Evolutionary conservation across 176 grass and related monocot species (phyloP).

Genomic region (Oryza nivara): DNA sequence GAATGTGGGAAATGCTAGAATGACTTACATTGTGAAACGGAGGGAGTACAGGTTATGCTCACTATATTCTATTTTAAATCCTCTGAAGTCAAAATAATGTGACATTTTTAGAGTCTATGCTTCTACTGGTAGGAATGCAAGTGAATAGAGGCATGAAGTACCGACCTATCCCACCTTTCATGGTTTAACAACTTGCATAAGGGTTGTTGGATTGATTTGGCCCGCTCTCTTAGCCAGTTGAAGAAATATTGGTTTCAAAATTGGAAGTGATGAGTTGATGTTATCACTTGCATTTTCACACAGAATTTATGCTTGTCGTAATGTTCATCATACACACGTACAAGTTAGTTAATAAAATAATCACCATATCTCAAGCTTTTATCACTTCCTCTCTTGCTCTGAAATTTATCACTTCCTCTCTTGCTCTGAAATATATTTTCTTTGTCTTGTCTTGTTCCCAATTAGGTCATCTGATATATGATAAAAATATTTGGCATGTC

Average conservation of each 20-base stretch:
- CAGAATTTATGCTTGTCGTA: not conserved
- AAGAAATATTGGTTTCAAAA: not conserved
- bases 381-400: not conserved
- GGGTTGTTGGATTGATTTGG: not conserved
- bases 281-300: not conserved
- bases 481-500: not conserved
- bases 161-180: not conserved
- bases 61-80: not conserved
- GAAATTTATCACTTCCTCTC: not conserved
- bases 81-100: no score
- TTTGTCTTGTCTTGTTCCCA: constrained; percentile 3
- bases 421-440: not conserved
- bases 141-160: not conserved
- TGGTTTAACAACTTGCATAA: not conserved
- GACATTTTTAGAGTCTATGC: no score
- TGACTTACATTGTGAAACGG: no score
- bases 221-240: not conserved
- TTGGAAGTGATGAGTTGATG: not conserved
- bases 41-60: not conserved
- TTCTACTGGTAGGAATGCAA: not conserved
- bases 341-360: not conserved
- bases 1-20: no score
- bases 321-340: not conserved
- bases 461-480: not conserved
- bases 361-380: not conserved